These are phyloP conservation scores for Trichopus zeylanicus DNA, from an alignment of 116 monocot genomes.

Conservation along the genomic window DNA sequence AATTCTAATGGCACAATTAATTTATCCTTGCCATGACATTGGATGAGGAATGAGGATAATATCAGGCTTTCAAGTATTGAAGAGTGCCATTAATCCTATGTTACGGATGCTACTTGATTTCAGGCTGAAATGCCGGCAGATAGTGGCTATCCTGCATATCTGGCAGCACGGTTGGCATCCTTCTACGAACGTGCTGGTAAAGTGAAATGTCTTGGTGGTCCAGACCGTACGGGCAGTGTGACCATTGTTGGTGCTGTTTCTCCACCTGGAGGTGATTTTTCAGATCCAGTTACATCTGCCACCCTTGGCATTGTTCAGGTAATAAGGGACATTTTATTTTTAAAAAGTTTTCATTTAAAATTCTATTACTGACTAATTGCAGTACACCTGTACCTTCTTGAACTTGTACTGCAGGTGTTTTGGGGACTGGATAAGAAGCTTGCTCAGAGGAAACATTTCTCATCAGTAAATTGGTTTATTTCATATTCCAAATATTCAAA, in stretches of 20 bases:
- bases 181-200: constrained; percentile 99
- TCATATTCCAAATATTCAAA: constrained; percentile 96
- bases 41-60: not conserved
- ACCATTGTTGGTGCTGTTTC: constrained; percentile 99
- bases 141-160: constrained; percentile 99
- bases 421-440: constrained; percentile 99
- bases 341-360: not conserved
- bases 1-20: too few relatives aligned
- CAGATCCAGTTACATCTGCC: constrained; percentile 99
- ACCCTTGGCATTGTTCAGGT: constrained; percentile 99
- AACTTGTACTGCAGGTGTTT: constrained; percentile 57
- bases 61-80: not conserved
- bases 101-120: constrained; percentile 1
- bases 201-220: constrained; percentile 93
- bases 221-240: constrained; percentile 92
- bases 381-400: not conserved
- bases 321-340: not conserved
- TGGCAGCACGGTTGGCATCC: constrained; percentile 97
- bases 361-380: not conserved
- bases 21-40: too few relatives aligned
- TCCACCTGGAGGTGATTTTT: constrained; percentile 99
- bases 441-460: constrained; percentile 99
- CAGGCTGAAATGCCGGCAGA: constrained; percentile 99
- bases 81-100: too few relatives aligned
- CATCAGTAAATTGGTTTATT: constrained; percentile 98